These are phyloP conservation scores for Phaeosphaeriaceae sp. DNA, from an alignment of 2,329 filamentous ascomycete genomes.

Conservation along the genomic window DNA sequence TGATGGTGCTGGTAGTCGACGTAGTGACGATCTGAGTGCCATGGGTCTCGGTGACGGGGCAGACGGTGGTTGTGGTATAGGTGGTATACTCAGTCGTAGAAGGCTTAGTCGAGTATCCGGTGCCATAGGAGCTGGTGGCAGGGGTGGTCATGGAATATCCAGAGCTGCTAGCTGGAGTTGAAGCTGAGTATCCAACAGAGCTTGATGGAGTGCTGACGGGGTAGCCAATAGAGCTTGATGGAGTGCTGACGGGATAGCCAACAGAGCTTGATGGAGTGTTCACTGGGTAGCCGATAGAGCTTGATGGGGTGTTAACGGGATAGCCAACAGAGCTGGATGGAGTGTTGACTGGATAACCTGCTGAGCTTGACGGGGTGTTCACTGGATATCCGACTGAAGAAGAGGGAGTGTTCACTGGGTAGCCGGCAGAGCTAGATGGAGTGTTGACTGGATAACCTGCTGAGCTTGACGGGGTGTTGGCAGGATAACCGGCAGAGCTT, in stretches of 20 bases:
- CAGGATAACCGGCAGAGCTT: constrained; percentile 8
- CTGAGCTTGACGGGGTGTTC: constrained; percentile 6
- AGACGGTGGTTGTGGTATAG: constrained; percentile 29
- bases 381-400: neutral
- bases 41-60: constrained; percentile 24
- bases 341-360: constrained; percentile 3
- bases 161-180: constrained; percentile 3
- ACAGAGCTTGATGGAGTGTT: constrained; percentile 1
- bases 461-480: constrained; percentile 5
- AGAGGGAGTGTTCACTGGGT: constrained; percentile 1
- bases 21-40: constrained; percentile 26
- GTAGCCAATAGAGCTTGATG: neutral
- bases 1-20: constrained; percentile 46
- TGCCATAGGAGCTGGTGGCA: constrained; percentile 1
- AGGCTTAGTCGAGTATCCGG: constrained; percentile 16
- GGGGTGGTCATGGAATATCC: neutral
- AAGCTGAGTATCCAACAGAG: neutral
- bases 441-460: neutral
- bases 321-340: constrained; percentile 9
- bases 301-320: constrained; percentile 7
- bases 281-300: constrained; percentile 4
- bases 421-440: constrained; percentile 1
- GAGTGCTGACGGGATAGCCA: constrained; percentile 1
- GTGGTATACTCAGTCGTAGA: constrained; percentile 34
- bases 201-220: constrained; percentile 1